These are phyloP conservation scores for Camillea tinctor DNA, from an alignment of 2,329 filamentous ascomycete genomes.

Conservation along the genomic window DNA sequence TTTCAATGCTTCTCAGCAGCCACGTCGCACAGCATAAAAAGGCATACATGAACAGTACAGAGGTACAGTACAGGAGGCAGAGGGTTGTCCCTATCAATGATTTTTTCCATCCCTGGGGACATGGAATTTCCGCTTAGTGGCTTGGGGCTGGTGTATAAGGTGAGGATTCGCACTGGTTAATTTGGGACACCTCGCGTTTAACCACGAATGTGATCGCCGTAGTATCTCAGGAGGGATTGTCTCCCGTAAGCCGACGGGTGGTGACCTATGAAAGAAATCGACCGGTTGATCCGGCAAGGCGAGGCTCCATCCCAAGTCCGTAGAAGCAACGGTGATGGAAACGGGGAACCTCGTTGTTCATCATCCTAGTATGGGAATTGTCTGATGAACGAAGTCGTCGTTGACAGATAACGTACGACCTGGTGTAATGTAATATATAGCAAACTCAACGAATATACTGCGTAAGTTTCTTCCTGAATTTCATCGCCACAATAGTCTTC, in stretches of 20 bases:
- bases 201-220: not conserved
- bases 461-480: no score
- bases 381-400: no score
- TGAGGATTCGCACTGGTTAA: not conserved
- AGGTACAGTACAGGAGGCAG: not conserved
- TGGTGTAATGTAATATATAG: no score
- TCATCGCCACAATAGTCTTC: no score
- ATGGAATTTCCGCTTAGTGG: not conserved
- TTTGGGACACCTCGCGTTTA: not conserved
- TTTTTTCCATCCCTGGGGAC: not conserved
- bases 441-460: no score
- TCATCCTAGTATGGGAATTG: no score
- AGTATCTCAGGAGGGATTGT: not conserved
- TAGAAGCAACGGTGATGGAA: no score
- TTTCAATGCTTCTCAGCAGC: not conserved
- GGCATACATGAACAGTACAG: no score
- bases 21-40: not conserved
- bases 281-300: no score
- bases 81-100: not conserved
- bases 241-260: not conserved
- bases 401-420: no score
- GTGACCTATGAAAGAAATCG: not conserved
- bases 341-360: no score
- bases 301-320: no score
- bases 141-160: not conserved